phyloP scores from a whole-genome alignment of 2,329 filamentous ascomycete species.

The Cladorrhinum sp. region DNA sequence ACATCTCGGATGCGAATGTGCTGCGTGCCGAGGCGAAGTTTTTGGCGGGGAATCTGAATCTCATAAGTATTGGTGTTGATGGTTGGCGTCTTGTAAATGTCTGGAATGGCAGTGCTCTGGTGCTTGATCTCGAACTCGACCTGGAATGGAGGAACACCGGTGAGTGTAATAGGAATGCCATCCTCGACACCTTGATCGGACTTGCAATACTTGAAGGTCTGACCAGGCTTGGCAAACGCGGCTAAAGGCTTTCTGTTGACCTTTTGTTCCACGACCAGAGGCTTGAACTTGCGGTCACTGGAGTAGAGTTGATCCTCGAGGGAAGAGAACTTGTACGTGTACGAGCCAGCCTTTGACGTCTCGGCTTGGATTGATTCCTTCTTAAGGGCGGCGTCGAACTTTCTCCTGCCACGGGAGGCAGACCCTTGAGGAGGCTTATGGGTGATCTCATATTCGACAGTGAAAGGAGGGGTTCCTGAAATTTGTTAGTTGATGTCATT shows the following conservation, averaged over 20 bases:
- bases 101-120: slow-evolving; percentile 73
- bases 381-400: slow-evolving; percentile 72
- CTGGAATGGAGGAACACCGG: slow-evolving; percentile 81
- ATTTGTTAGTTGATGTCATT: neutral
- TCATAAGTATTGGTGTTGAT: slow-evolving; percentile 72
- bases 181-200: slow-evolving; percentile 80
- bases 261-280: slow-evolving; percentile 72
- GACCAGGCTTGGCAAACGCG: slow-evolving; percentile 78
- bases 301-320: slow-evolving; percentile 85
- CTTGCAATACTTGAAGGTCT: slow-evolving; percentile 93
- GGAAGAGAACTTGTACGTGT: slow-evolving; percentile 81
- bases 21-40: slow-evolving; percentile 85
- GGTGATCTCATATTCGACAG: slow-evolving; percentile 75
- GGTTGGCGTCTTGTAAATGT: slow-evolving; percentile 76
- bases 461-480: slow-evolving; percentile 73
- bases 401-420: slow-evolving; percentile 62
- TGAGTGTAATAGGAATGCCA: slow-evolving; percentile 79
- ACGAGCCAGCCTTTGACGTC: slow-evolving; percentile 75
- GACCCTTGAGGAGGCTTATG: slow-evolving; percentile 67
- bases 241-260: slow-evolving; percentile 83
- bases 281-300: slow-evolving; percentile 62
- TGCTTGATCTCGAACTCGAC: slow-evolving; percentile 93
- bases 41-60: slow-evolving; percentile 78
- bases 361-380: slow-evolving; percentile 81
- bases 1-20: slow-evolving; percentile 86